Evolutionary conservation across 805 yeast genomes (phyloP).

Genomic region (Kluyveromyces lactis): DNA sequence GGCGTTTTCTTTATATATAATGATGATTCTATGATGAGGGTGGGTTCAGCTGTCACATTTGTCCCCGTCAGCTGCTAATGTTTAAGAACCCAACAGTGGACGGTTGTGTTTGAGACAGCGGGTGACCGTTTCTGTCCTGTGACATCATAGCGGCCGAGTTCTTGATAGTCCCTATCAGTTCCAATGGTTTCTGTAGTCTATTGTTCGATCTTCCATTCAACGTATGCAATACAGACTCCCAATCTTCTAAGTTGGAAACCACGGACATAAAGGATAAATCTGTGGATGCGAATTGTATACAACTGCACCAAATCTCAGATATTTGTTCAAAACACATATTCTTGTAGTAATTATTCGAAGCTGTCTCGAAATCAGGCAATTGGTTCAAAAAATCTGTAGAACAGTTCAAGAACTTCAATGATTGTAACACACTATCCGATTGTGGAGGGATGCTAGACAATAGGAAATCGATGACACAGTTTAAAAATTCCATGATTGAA

Average conservation of each 20-base stretch:
- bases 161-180: constrained; percentile 7
- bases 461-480: constrained; percentile 27
- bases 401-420: constrained; percentile 23
- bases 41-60: too few species aligned
- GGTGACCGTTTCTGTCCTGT: not conserved
- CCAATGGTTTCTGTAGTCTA: constrained; percentile 19
- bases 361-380: constrained; percentile 26
- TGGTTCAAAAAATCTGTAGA: constrained; percentile 23
- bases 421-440: constrained; percentile 19
- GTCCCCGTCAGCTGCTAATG: constrained; percentile 3
- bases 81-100: constrained; percentile 3
- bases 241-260: constrained; percentile 11
- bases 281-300: constrained; percentile 21
- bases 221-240: constrained; percentile 17
- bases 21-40: too few species aligned
- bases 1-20: too few species aligned
- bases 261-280: constrained; percentile 14
- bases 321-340: constrained; percentile 30
- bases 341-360: constrained; percentile 30
- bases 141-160: not conserved
- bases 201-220: constrained; percentile 21
- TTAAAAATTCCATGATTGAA: constrained; percentile 24
- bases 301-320: constrained; percentile 26
- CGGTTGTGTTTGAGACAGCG: not conserved
- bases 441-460: constrained; percentile 28